phyloP scores from a whole-genome alignment of 108 stramenopile species.

The Epithemia pelagica region DNA sequence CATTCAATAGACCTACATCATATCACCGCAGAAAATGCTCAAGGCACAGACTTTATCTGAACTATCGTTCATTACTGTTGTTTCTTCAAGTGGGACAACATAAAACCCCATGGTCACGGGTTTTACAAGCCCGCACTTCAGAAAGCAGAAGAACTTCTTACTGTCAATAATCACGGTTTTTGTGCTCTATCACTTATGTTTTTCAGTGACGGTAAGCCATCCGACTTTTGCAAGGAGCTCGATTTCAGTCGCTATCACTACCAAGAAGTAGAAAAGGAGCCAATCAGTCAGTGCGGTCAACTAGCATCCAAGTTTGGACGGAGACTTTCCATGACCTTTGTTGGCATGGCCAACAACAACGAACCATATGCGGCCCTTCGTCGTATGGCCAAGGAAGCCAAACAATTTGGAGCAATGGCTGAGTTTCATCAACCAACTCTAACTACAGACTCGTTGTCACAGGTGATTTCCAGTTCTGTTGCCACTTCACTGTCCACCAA shows the following conservation, averaged over 20 bases:
- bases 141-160: no score
- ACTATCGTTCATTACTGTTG: no score
- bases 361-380: conserved; percentile 29
- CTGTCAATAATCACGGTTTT: no score
- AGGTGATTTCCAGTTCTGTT: conserved; percentile 23
- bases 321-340: conserved; percentile 27
- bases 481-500: no score
- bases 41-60: no score
- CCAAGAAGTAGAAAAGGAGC: conserved; percentile 1
- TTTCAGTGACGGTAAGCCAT: no score
- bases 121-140: no score
- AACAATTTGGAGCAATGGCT: conserved; percentile 23
- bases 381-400: conserved; percentile 31
- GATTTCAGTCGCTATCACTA: conserved; percentile 40
- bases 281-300: not conserved
- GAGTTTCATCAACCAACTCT: conserved; percentile 32
- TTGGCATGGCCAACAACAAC: conserved; percentile 32
- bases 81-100: no score
- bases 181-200: no score
- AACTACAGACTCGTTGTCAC: conserved; percentile 21
- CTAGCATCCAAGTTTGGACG: conserved; percentile 31
- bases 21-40: no score
- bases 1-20: no score
- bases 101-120: no score
- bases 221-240: conserved; percentile 21